Base-by-base conservation (phyloP, 805 yeast genomes). In the Kodamaea jinghongensis region DNA sequence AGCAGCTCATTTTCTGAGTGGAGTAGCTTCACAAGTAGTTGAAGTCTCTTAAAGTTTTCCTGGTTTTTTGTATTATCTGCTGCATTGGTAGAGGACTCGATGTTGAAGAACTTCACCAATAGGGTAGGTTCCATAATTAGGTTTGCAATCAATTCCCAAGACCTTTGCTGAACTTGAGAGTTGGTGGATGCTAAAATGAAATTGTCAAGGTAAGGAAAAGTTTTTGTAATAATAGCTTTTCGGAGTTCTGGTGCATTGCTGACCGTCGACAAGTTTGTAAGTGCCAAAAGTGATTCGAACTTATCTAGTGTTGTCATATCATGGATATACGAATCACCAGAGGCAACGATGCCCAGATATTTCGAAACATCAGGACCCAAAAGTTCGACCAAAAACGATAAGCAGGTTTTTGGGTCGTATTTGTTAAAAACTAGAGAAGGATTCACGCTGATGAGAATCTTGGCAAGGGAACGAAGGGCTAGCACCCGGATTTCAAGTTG, bases 141-240 rank as follows among this genome's bases (percentile, higher is more conserved):
- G 53, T 85, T 85, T 43, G 83, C 75, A 7, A 83, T 56, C 12
- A 85, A 69, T 51, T 85, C 89, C 58, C 84, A 66, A 0, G 81
- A 49, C 0, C 86, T 78, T 36, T 76, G 64, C 53, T 81, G 86
- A 3, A 85, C 56, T 38, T 67, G 55, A 1, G 61, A 50, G 2
- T 42, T 32, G 38, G 76, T 72, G 1, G 61, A 43, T 8, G 67
- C 71, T 6, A 66, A 43, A 8, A 68, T 56, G 35, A 66, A 60
- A 23, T 71, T 70, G 42, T 75, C 69, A 13, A 76, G 55, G 35
- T 51, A 55, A 10, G 82, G 65, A 17, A 65, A 66, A 1, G 67
- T 49, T 74, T 81, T 78, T 35, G 69, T 62, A 5, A 63, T 55
- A 3, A 64, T 56, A 32, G 61, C 56, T 4, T 70, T 61, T 9